Percentiles rank a stretch among this genome's conserved stretches.
Evolutionary conservation across 2,329 filamentous ascomycete genomes (phyloP).

Genomic region (Eutypa lata): DNA sequence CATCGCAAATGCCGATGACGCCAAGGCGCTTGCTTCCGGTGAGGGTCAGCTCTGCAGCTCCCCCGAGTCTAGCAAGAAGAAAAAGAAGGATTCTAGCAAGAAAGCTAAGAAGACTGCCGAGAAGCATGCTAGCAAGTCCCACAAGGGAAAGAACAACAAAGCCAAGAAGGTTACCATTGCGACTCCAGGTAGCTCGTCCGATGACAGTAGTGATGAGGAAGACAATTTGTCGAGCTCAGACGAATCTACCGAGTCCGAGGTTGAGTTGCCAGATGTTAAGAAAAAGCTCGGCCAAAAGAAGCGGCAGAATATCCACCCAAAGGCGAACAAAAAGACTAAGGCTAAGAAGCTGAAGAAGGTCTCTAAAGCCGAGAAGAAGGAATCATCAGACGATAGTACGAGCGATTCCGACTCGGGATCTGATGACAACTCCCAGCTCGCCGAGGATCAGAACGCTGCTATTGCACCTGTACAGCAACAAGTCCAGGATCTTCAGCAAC

Average conservation of each 20-base stretch:
- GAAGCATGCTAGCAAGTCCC: conserved; percentile 11
- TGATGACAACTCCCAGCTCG: conserved; percentile 13
- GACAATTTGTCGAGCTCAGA: conserved; percentile 14
- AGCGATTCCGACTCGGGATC: conserved; percentile 25
- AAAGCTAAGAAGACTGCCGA: conserved; percentile 19
- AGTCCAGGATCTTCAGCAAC: conserved; percentile 22
- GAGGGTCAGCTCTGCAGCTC: conserved; percentile 12
- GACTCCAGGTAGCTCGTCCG: conserved; percentile 2
- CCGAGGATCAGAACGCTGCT: conserved; percentile 12
- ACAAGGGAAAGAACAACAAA: conserved; percentile 8
- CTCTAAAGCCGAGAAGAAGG: conserved; percentile 1
- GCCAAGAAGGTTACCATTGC: conserved; percentile 17
- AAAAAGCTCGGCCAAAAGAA: conserved; percentile 1
- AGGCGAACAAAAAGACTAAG: conserved; percentile 12
- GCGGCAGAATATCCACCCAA: conserved; percentile 1
- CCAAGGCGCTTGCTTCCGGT: conserved; percentile 19
- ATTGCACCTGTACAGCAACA: conserved; percentile 13
- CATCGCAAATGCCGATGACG: conserved; percentile 8
- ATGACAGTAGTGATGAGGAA: conserved; percentile 8
- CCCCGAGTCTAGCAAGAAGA: conserved; percentile 23
- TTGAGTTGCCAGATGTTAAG: not conserved
- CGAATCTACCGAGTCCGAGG: conserved; percentile 5
- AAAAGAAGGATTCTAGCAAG: conserved; percentile 25
- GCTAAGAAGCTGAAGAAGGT: conserved; percentile 14
- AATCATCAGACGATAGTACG: not conserved